These are phyloP conservation scores for Leccinum disarticulatum DNA, from an alignment of 768 basidiomycete species.

Conservation along the genomic window DNA sequence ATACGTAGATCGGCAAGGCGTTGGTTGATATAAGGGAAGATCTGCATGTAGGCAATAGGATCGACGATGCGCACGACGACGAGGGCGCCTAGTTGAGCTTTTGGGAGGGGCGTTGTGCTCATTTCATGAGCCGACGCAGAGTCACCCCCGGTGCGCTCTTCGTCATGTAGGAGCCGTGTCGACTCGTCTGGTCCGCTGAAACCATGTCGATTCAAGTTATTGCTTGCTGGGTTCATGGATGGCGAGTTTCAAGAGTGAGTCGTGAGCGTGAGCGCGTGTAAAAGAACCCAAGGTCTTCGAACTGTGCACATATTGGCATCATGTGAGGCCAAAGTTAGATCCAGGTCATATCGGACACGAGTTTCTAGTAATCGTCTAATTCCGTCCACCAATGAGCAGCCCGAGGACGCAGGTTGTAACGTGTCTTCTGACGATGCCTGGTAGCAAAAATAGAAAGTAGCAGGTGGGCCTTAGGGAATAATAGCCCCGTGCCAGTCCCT, in stretches of 20 bases:
- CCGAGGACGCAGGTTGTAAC: background rate
- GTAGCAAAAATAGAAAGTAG: background rate
- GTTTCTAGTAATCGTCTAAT: background rate
- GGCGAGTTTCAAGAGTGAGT: background rate
- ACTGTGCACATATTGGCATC: background rate
- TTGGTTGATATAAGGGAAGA: slow-evolving; percentile 12
- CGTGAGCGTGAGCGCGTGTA: too few species aligned
- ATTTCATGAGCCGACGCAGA: background rate
- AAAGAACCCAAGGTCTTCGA: background rate
- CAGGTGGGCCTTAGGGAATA: background rate
- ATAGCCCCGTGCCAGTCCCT: background rate
- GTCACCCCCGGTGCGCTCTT: background rate
- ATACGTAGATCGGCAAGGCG: slow-evolving; percentile 3
- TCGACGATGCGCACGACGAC: background rate
- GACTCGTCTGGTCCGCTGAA: background rate
- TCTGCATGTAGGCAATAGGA: slow-evolving; percentile 5
- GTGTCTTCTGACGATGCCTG: background rate
- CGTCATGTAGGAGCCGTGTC: slow-evolving; percentile 3
- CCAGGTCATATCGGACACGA: background rate
- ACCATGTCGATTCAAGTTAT: background rate
- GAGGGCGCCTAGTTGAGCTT: slow-evolving; percentile 3
- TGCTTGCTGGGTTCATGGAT: background rate
- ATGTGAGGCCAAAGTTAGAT: background rate
- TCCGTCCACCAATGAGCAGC: background rate
- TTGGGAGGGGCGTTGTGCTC: background rate